Conservation (phyloP, 1,284 basidiomycete genomes). For the Acaromyces ingoldii region DNA sequence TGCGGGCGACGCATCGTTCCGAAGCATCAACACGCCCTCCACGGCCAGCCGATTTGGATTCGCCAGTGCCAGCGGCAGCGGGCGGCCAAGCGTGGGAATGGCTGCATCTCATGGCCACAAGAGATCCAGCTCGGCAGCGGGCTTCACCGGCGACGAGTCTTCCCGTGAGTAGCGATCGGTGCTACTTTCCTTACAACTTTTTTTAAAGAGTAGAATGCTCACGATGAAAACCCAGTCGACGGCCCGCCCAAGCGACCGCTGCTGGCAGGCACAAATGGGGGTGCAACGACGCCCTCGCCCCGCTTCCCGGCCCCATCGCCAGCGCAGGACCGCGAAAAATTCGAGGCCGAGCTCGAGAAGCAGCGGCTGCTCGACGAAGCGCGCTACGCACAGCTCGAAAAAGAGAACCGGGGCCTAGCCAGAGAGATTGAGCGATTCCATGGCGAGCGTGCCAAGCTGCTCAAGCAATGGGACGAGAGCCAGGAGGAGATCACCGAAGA, state of each 20-base stretch:
- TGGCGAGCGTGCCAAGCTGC: constrained; percentile 34
- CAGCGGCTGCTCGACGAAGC: constrained; percentile 29
- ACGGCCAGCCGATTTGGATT: constrained; percentile 8
- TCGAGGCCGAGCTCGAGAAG: constrained; percentile 1
- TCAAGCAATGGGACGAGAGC: constrained; percentile 39
- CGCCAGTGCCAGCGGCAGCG: neutral
- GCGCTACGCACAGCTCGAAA: constrained; percentile 33
- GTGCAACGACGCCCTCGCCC: neutral
- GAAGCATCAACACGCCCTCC: too few relatives aligned
- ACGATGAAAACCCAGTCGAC: neutral
- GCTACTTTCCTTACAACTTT: neutral
- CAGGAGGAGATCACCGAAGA: constrained; percentile 20
- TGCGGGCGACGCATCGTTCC: neutral
- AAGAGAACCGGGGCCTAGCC: constrained; percentile 27
- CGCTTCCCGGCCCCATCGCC: neutral
- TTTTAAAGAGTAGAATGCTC: neutral
- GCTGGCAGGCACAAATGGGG: constrained; percentile 1
- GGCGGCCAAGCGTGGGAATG: too few relatives aligned
- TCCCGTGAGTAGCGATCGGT: neutral
- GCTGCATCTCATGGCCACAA: too few relatives aligned
- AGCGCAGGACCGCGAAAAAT: neutral
- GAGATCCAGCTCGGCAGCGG: neutral
- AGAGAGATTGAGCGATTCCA: constrained; percentile 40
- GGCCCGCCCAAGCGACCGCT: neutral
- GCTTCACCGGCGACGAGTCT: neutral